phyloP scores from a whole-genome alignment of 305 asterid genomes.

The Fraxinus latifolia region DNA sequence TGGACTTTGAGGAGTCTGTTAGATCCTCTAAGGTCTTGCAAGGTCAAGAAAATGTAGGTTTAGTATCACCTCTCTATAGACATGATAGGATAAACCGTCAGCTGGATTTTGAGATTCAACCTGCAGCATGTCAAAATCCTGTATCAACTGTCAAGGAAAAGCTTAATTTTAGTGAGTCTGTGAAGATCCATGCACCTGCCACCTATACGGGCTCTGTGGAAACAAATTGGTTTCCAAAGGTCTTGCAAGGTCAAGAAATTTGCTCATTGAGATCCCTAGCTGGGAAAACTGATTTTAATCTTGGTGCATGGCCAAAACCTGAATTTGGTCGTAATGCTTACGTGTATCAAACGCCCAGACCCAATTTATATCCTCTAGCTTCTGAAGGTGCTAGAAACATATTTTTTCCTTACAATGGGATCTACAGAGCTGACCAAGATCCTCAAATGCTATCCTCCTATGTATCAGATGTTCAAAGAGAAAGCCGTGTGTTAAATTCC shows the following conservation, averaged over 20 bases:
- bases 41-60: constrained; percentile 98
- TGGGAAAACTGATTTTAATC: constrained; percentile 49
- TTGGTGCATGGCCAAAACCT: constrained; percentile 61
- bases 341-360: constrained; percentile 39
- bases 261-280: constrained; percentile 73
- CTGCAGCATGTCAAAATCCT: constrained; percentile 40
- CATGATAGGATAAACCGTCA: constrained; percentile 62
- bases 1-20: constrained; percentile 88
- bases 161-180: constrained; percentile 44
- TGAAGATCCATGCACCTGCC: constrained; percentile 59
- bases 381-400: constrained; percentile 75
- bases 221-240: constrained; percentile 90
- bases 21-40: constrained; percentile 99
- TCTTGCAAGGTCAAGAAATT: constrained; percentile 99
- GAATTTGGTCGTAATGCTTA: constrained; percentile 47
- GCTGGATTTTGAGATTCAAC: constrained; percentile 59
- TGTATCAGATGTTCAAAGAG: constrained; percentile 46
- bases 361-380: constrained; percentile 75
- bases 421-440: constrained; percentile 49
- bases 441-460: constrained; percentile 53
- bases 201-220: constrained; percentile 83
- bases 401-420: constrained; percentile 46
- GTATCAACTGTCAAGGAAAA: constrained; percentile 50
- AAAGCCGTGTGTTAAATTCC: constrained; percentile 37
- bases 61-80: constrained; percentile 57